phyloP scores from a whole-genome alignment of 2,329 filamentous ascomycete species.

The Bipolaris bicolor region DNA sequence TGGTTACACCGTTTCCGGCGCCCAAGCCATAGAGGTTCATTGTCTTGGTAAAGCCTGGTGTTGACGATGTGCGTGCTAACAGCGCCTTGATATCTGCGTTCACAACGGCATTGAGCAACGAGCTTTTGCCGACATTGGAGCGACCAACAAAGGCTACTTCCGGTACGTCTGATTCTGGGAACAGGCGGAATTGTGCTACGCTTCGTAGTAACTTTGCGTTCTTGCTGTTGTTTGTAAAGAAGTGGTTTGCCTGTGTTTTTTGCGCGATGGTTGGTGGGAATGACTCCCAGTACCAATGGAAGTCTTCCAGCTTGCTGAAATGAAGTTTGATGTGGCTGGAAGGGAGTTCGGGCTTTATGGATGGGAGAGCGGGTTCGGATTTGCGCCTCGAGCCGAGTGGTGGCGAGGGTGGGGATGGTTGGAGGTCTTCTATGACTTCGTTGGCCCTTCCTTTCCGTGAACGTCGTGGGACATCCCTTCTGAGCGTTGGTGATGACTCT shows the following conservation, averaged over 20 bases:
- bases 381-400: slow-evolving; percentile 5
- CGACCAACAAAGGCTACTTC: slow-evolving; percentile 72
- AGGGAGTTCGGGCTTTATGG: slow-evolving; percentile 13
- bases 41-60: slow-evolving; percentile 66
- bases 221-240: slow-evolving; percentile 49
- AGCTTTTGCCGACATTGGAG: slow-evolving; percentile 74
- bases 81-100: slow-evolving; percentile 52
- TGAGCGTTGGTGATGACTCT: not conserved
- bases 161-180: slow-evolving; percentile 61
- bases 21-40: slow-evolving; percentile 72
- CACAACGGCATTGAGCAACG: slow-evolving; percentile 67
- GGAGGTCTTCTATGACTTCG: not conserved
- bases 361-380: not conserved
- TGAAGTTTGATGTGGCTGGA: slow-evolving; percentile 10
- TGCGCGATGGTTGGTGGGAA: slow-evolving; percentile 40
- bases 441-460: not conserved
- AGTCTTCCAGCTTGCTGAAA: slow-evolving; percentile 19
- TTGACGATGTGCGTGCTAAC: slow-evolving; percentile 58
- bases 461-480: not conserved
- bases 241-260: slow-evolving; percentile 50
- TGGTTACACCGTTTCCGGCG: slow-evolving; percentile 29
- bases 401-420: slow-evolving; percentile 27
- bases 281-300: slow-evolving; percentile 46
- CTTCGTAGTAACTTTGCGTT: slow-evolving; percentile 64
- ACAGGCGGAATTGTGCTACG: slow-evolving; percentile 64